phyloP scores from a whole-genome alignment of 108 stramenopile genomes.

The Nannochloropsis salina region DNA sequence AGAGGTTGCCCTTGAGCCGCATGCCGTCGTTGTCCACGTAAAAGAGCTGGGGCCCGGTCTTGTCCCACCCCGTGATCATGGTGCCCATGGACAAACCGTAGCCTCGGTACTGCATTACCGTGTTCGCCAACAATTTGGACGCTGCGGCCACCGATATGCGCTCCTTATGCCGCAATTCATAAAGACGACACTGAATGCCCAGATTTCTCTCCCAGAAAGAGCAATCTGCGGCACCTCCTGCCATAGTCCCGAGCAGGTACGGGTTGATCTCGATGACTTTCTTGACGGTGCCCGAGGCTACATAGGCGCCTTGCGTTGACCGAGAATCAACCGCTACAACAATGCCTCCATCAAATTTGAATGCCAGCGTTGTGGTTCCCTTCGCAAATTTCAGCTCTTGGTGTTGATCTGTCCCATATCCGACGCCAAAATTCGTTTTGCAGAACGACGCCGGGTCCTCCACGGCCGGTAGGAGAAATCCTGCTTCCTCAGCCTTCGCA shows the following conservation, averaged over 20 bases:
- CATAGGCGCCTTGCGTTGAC: conserved; percentile 91
- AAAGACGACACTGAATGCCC: conserved; percentile 83
- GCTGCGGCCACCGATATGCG: conserved; percentile 96
- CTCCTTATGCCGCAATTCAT: conserved; percentile 91
- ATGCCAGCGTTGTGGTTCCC: conserved; percentile 99
- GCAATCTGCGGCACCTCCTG: conserved; percentile 96
- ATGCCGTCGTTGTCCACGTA: conserved; percentile 99
- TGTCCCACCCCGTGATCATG: conserved; percentile 98
- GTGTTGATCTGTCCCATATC: conserved; percentile 55
- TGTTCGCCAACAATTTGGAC: conserved; percentile 92
- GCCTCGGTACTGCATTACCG: conserved; percentile 85
- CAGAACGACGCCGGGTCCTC: conserved; percentile 57
- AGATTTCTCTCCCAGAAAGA: conserved; percentile 98
- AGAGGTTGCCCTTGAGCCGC: conserved; percentile 89
- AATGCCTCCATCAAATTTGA: conserved; percentile 82
- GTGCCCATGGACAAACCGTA: conserved; percentile 97
- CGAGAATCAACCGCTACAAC: conserved; percentile 80
- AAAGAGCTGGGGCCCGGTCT: conserved; percentile 96
- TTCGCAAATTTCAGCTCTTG: conserved; percentile 65
- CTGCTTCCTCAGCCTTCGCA: neutral
- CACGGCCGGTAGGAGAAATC: neutral
- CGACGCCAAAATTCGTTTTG: conserved; percentile 51
- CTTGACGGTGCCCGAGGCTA: conserved; percentile 69
- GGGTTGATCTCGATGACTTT: conserved; percentile 99
- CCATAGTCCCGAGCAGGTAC: conserved; percentile 99